These are phyloP conservation scores for Penicilliopsis zonata DNA, from an alignment of 495 filamentous ascomycete genomes.

Conservation along the genomic window DNA sequence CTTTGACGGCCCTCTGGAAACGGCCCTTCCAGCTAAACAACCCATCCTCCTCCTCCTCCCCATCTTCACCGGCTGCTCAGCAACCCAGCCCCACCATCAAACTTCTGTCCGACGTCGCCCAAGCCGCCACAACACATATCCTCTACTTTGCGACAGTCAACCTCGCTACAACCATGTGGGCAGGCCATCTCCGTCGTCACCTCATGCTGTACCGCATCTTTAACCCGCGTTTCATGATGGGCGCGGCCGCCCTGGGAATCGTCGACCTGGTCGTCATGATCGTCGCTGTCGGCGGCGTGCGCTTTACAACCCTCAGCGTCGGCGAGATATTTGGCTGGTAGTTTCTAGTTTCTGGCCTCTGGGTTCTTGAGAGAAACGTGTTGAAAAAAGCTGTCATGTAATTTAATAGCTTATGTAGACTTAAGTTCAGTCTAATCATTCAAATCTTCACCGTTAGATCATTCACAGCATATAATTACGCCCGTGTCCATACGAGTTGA, in stretches of 20 bases:
- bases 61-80: slow-evolving; percentile 14
- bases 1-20: slow-evolving; percentile 82
- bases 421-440: no score
- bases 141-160: slow-evolving; percentile 72
- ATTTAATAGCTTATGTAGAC: no score
- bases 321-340: slow-evolving; percentile 82
- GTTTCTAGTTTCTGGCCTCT: no score
- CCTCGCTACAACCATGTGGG: slow-evolving; percentile 77
- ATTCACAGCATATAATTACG: no score
- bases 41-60: not conserved
- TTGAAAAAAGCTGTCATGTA: no score
- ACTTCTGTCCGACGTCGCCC: slow-evolving; percentile 55
- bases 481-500: no score
- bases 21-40: slow-evolving; percentile 27
- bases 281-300: slow-evolving; percentile 56
- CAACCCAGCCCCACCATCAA: slow-evolving; percentile 31
- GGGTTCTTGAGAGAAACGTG: no score
- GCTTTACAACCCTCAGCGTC: slow-evolving; percentile 64
- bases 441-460: no score
- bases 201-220: slow-evolving; percentile 98
- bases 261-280: slow-evolving; percentile 64
- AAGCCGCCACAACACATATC: slow-evolving; percentile 59
- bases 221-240: slow-evolving; percentile 78
- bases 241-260: slow-evolving; percentile 55
- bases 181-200: slow-evolving; percentile 74